phyloP scores from a whole-genome alignment of 1,284 basidiomycete genomes.

The Leccinum insolens region DNA sequence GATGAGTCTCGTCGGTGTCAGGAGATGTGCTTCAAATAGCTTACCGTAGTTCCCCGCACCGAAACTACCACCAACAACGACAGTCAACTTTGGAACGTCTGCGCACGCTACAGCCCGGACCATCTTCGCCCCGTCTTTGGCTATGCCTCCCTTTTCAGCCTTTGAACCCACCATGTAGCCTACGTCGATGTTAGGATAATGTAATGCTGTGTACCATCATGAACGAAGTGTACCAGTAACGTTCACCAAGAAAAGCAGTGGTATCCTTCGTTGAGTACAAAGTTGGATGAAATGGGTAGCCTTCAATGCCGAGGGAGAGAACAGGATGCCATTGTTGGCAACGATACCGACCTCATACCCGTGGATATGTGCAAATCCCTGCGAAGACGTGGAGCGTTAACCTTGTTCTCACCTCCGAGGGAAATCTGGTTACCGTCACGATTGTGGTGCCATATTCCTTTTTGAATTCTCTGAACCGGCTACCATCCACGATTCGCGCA shows the following conservation, averaged over 20 bases:
- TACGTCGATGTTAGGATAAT: conserved; percentile 26
- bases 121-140: conserved; percentile 98
- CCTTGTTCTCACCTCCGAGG: neutral
- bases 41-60: conserved; percentile 93
- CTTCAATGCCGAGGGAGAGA: conserved; percentile 92
- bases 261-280: conserved; percentile 90
- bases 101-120: conserved; percentile 95
- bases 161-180: conserved; percentile 96
- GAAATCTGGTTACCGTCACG: conserved; percentile 65
- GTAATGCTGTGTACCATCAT: neutral
- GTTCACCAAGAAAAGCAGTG: conserved; percentile 92
- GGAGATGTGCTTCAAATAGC: conserved; percentile 3
- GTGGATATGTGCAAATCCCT: conserved; percentile 92
- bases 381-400: conserved; percentile 13
- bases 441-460: conserved; percentile 92
- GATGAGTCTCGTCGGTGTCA: conserved; percentile 18
- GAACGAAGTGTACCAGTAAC: conserved; percentile 63
- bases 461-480: conserved; percentile 94
- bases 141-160: conserved; percentile 93
- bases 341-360: conserved; percentile 89
- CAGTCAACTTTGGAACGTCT: conserved; percentile 92
- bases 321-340: conserved; percentile 93
- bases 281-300: conserved; percentile 95
- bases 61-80: conserved; percentile 94
- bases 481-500: conserved; percentile 89